Conservation (phyloP, 441 rosid species). For the Pelargonium cotyledonis region DNA sequence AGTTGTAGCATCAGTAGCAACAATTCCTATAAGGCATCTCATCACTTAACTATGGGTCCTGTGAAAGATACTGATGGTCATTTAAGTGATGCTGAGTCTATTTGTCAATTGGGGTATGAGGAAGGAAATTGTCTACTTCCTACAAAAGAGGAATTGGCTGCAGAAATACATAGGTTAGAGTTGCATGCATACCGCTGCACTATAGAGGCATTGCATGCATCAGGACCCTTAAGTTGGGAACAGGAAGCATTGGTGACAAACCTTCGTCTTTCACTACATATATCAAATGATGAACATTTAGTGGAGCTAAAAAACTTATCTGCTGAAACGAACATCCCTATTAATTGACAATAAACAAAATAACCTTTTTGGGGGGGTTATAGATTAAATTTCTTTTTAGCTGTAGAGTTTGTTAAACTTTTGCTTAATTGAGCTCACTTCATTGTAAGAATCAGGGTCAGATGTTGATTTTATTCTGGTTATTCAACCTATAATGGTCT, state of each 20-base stretch:
- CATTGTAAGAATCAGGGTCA: conserved; percentile 33
- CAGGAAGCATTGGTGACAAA: conserved; percentile 58
- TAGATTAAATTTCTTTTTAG: conserved; percentile 19
- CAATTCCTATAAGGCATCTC: conserved; percentile 21
- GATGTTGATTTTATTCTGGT: conserved; percentile 16
- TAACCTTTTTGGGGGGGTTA: conserved; percentile 8
- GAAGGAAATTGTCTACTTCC: conserved; percentile 28
- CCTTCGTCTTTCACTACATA: conserved; percentile 58
- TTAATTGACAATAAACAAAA: conserved; percentile 24
- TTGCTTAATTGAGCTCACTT: conserved; percentile 12
- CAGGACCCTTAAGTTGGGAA: conserved; percentile 64
- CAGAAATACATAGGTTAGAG: conserved; percentile 52
- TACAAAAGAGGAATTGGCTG: conserved; percentile 28
- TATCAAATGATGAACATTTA: conserved; percentile 65
- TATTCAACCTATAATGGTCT: conserved; percentile 23
- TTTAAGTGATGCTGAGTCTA: conserved; percentile 56
- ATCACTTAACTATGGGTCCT: conserved; percentile 24
- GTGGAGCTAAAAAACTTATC: conserved; percentile 51
- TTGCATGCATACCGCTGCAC: conserved; percentile 55
- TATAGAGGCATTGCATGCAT: conserved; percentile 56
- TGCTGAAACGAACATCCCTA: conserved; percentile 29
- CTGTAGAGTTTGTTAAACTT: conserved; percentile 25
- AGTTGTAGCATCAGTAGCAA: conserved; percentile 36
- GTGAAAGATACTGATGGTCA: conserved; percentile 24
- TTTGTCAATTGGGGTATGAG: conserved; percentile 25